These are phyloP conservation scores for Talaromyces sp. DNA, from an alignment of 2,329 filamentous ascomycete genomes.

Conservation along the genomic window DNA sequence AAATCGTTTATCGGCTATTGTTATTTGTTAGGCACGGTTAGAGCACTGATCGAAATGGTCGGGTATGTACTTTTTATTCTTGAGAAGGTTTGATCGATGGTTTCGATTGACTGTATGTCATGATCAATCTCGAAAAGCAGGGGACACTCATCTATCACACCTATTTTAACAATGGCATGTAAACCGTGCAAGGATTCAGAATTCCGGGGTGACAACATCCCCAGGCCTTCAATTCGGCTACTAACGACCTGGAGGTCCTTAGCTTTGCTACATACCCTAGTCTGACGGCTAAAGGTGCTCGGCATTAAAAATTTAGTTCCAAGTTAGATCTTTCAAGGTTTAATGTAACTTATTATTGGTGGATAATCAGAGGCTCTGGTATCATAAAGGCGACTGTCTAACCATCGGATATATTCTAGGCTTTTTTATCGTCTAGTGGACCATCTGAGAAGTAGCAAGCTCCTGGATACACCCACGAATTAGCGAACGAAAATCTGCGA, in stretches of 20 bases:
- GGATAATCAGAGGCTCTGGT: not conserved
- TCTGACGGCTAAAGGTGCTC: not conserved
- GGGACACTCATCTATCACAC: too few species aligned
- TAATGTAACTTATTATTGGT: not conserved
- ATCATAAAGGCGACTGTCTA: not conserved
- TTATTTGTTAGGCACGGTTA: not conserved
- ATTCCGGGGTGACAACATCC: not conserved
- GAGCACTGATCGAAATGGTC: not conserved
- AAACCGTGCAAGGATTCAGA: not conserved
- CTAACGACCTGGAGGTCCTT: not conserved
- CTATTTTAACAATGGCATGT: not conserved
- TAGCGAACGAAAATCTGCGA: constrained; percentile 4
- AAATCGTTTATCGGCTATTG: not conserved
- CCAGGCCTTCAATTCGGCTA: not conserved
- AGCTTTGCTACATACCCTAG: not conserved
- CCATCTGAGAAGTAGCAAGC: constrained; percentile 34
- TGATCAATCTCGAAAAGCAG: not conserved
- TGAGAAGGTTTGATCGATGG: not conserved
- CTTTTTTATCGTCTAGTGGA: constrained; percentile 25
- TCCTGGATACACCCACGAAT: constrained; percentile 25
- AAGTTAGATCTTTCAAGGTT: not conserved
- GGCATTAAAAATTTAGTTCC: not conserved
- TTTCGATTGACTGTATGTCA: not conserved
- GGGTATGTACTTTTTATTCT: not conserved
- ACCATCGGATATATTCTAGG: not conserved